Evolutionary conservation across 345 rosid species (phyloP).

Genomic region (Lenwebbia sp.): DNA sequence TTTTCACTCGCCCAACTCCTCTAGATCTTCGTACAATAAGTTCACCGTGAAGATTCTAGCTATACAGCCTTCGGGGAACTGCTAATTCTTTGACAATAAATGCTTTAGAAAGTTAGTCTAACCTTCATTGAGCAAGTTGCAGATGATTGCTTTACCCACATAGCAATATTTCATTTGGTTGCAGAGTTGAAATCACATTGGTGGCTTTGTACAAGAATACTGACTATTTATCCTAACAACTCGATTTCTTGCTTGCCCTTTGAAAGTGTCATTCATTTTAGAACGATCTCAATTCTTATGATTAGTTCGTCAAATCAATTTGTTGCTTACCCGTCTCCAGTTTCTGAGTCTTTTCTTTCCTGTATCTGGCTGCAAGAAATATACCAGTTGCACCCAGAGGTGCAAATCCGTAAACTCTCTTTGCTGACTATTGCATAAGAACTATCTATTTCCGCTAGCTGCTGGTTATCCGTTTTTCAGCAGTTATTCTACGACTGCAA

Average conservation of each 20-base stretch:
- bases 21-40: neutral
- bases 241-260: neutral
- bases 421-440: neutral
- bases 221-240: neutral
- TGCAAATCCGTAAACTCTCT: neutral
- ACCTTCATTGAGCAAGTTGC: neutral
- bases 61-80: neutral
- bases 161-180: neutral
- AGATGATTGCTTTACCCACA: neutral
- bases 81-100: neutral
- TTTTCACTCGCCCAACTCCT: neutral
- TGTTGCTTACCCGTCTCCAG: neutral
- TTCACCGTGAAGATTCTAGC: slow-evolving; percentile 1
- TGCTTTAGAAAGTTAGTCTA: neutral
- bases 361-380: neutral
- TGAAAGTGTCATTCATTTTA: neutral
- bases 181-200: neutral
- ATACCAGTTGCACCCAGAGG: neutral
- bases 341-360: neutral
- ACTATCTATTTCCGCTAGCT: neutral
- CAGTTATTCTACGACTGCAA: neutral
- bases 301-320: neutral
- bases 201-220: neutral
- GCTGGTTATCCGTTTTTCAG: neutral
- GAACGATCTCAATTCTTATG: neutral